Base-by-base conservation (phyloP, 2,329 filamentous ascomycete species). In the Aciculosporium take region DNA sequence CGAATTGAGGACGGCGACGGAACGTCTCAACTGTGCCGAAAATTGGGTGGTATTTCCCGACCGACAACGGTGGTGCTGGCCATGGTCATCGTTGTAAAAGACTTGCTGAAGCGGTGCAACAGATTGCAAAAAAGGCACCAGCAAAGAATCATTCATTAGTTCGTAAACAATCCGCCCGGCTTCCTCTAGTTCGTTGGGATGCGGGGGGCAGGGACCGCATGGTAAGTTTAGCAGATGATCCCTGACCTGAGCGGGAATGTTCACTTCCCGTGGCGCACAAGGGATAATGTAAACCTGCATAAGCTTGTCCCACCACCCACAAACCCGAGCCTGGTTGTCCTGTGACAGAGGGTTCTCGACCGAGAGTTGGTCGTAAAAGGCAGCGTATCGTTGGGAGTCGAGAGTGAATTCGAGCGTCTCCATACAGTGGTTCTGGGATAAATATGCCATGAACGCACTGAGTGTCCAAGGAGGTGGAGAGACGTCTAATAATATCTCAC, bases 401-500 rank as follows among this genome's bases (percentile, higher is more conserved):
- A 95, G 81, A 31, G 88, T 94, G 60, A 98, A 98, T 57, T 96
- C 91, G 30, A 98, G 69, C 1, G 88, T 95, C 62, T 98, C 91
- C 49, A 96, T 68, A 57, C 91, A 98, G 62, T 96, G 89, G 55
- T 96, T 96, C 56, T 94, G 88, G 1, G 89, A 95, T 4, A 96
- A 72, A 55, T 94, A 96, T 42, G 88, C 88, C 77, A 91, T 96
- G 62, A 96, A 96, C 25, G 89, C 89, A 45, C 78, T 80, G 7
- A 95, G 69, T 0, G 88, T 94, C 73, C 86, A 96, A 50, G 91
- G 91, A 31, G 86, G 79, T 7, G 84, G 79, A 28, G 91, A 84
- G 34, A 75, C 76, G 63, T 95, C 91, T 49, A 84, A 75, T 34
- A 98, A 74, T 23, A 98, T 93, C 53, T 96, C 89, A 45, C 80